These are phyloP conservation scores for Backusella circina DNA, from an alignment of 192 early-diverging fungal genomes.

Conservation along the genomic window DNA sequence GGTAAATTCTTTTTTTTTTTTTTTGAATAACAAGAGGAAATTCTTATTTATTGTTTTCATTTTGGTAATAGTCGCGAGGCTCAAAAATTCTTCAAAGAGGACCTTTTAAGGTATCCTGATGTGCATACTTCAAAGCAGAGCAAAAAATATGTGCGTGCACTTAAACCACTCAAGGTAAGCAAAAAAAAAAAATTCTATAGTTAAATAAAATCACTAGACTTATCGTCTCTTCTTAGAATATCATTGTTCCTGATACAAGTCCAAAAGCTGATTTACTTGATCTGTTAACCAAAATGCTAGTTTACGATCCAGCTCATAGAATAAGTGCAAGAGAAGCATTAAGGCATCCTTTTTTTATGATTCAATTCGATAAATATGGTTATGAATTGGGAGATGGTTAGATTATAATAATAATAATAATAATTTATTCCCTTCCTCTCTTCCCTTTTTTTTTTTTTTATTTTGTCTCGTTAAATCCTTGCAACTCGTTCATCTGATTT, in stretches of 20 bases:
- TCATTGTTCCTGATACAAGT: conserved; percentile 48
- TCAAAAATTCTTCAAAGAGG: conserved; percentile 55
- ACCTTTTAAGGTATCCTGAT: conserved; percentile 52
- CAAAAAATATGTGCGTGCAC: conserved; percentile 58
- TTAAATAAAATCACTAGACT: neutral
- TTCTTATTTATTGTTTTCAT: neutral
- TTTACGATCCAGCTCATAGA: conserved; percentile 75
- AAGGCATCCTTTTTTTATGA: conserved; percentile 76
- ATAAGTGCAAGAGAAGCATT: conserved; percentile 84
- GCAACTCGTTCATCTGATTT: neutral
- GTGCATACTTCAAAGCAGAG: conserved; percentile 52
- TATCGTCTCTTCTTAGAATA: conserved; percentile 30
- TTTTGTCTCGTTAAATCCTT: neutral
- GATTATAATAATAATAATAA: neutral
- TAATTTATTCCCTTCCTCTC: neutral
- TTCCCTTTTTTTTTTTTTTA: neutral
- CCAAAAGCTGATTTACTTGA: conserved; percentile 56
- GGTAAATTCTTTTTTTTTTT: conserved; percentile 28
- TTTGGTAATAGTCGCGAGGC: conserved; percentile 29
- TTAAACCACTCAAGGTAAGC: conserved; percentile 53
- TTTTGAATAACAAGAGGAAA: conserved; percentile 8
- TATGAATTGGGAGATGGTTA: conserved; percentile 4
- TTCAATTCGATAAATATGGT: neutral
- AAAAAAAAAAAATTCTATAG: neutral
- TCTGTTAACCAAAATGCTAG: conserved; percentile 68